Percentiles rank a stretch among this genome's conserved stretches.
Conservation (phyloP, 495 filamentous ascomycete species). For the Penicillium bialowiezense region DNA sequence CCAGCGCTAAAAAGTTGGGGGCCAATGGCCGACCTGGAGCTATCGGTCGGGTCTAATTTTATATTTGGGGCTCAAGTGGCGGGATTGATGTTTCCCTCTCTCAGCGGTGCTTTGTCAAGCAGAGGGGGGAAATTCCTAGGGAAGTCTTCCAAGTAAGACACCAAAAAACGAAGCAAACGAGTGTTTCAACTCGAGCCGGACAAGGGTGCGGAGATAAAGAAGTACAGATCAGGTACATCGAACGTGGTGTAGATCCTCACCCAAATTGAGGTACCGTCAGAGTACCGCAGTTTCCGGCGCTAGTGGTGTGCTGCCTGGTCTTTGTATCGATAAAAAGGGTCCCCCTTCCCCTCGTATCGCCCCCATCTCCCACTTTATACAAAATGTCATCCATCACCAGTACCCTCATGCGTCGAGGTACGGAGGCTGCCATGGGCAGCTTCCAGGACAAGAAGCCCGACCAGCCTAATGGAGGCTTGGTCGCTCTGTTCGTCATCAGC, state of each 20-base stretch:
- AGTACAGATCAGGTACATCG: neutral
- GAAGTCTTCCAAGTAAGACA: no score
- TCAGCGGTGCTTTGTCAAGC: no score
- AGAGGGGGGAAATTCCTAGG: no score
- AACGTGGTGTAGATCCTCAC: neutral
- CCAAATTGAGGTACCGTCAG: neutral
- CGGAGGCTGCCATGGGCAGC: constrained; percentile 5
- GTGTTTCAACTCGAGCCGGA: neutral
- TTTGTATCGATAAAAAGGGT: constrained; percentile 9
- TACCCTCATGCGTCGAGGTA: constrained; percentile 10
- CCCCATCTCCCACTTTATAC: neutral
- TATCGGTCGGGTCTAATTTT: constrained; percentile 3
- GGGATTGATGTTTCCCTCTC: neutral
- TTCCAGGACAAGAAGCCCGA: constrained; percentile 1
- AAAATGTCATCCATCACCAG: constrained; percentile 12
- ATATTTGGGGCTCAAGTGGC: neutral
- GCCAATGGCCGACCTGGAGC: neutral
- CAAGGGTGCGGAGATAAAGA: neutral
- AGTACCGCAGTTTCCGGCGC: constrained; percentile 4
- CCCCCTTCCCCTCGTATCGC: constrained; percentile 1
- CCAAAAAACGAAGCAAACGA: no score
- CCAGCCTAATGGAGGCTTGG: neutral
- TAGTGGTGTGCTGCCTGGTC: constrained; percentile 8
- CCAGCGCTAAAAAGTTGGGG: neutral
- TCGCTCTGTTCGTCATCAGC: neutral